phyloP scores from a whole-genome alignment of 306 rosid genomes.

The Betula pendula region DNA sequence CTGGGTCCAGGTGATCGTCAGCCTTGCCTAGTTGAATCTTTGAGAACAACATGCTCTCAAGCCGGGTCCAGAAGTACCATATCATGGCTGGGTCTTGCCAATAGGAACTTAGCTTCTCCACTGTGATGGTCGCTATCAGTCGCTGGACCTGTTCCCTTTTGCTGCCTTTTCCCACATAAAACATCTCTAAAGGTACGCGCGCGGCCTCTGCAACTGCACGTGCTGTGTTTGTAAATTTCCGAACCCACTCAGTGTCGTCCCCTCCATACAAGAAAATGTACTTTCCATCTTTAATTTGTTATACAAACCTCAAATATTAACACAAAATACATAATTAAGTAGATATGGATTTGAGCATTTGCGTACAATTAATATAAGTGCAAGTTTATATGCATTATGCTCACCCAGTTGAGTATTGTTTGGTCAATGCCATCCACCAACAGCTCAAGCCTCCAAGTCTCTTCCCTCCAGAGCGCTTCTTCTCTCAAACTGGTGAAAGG shows the following conservation, averaged over 20 bases:
- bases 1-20: constrained; percentile 32
- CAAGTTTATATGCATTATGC: too few relatives aligned
- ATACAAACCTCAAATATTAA: not conserved
- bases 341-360: not conserved
- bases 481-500: constrained; percentile 62
- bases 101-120: constrained; percentile 40
- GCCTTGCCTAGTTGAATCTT: constrained; percentile 50
- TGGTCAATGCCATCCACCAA: constrained; percentile 53
- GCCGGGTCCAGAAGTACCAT: constrained; percentile 73
- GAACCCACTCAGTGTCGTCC: constrained; percentile 51
- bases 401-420: constrained; percentile 54
- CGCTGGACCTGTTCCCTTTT: constrained; percentile 46
- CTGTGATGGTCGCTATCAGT: constrained; percentile 28
- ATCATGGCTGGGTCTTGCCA: constrained; percentile 58
- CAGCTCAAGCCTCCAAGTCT: constrained; percentile 58
- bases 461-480: constrained; percentile 65
- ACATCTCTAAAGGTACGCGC: constrained; percentile 48
- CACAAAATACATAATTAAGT: not conserved
- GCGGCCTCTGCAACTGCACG: constrained; percentile 37
- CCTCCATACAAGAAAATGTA: constrained; percentile 60
- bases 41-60: constrained; percentile 64
- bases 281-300: constrained; percentile 49
- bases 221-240: constrained; percentile 49
- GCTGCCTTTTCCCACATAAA: constrained; percentile 55
- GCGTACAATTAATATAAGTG: too few relatives aligned